These are phyloP conservation scores for Salvia splendens DNA, from an alignment of 257 asterid species.

Conservation along the genomic window DNA sequence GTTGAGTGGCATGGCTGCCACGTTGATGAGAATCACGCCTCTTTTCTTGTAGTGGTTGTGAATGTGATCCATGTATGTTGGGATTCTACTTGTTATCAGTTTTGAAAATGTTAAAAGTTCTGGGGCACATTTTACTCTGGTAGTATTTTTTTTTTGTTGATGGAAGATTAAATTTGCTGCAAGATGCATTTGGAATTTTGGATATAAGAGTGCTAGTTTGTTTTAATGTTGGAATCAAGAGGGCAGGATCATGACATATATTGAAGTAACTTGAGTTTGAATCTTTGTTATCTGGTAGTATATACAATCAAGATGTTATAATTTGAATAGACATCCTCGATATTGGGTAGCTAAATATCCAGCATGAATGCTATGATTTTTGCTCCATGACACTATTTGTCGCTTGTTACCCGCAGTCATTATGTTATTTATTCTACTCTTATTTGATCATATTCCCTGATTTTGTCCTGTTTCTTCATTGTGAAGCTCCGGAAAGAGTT, in stretches of 20 bases:
- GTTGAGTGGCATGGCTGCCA: background rate
- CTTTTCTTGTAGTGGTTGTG: background rate
- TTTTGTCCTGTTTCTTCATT: slow-evolving; percentile 30
- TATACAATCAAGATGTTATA: too few species aligned
- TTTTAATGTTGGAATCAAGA: background rate
- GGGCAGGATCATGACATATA: background rate
- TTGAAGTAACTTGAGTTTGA: background rate
- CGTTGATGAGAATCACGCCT: background rate
- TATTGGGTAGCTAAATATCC: slow-evolving; percentile 4
- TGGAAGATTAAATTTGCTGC: slow-evolving; percentile 7
- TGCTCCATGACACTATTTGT: background rate
- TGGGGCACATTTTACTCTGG: background rate
- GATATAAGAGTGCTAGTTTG: slow-evolving; percentile 5
- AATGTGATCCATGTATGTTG: slow-evolving; percentile 10
- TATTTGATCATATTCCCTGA: slow-evolving; percentile 21
- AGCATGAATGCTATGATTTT: background rate
- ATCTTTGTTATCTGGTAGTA: background rate
- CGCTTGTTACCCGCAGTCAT: slow-evolving; percentile 4
- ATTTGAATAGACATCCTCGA: background rate
- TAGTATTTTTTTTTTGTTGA: background rate
- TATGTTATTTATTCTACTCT: slow-evolving; percentile 17
- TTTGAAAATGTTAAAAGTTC: background rate
- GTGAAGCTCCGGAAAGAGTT: slow-evolving; percentile 83
- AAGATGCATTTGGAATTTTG: slow-evolving; percentile 21
- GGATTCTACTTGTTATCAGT: background rate